Evolutionary conservation across 2,329 filamentous ascomycete genomes (phyloP), one percentile per base, ranked within the genome.

Genomic region (Ophiostoma himal-ulmi): DNA sequence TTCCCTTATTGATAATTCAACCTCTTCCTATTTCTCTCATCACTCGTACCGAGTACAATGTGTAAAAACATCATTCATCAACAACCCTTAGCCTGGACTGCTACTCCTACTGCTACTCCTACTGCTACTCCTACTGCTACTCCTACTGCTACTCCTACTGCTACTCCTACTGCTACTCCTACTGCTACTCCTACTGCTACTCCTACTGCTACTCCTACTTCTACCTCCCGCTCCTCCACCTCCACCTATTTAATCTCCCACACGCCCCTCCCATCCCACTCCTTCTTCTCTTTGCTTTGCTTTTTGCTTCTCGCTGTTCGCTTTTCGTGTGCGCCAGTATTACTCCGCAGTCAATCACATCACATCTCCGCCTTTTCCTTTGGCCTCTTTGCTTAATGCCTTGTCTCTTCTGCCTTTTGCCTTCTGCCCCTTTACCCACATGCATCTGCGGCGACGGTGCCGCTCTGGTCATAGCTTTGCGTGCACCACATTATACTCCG

Each of bases 371-470:
- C 52, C 52, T 26, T 57, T 57, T 26, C 52, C n/a, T 26, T 26
- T 57, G 30, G 52, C 52, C 52, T 57, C 52, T 20, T 48, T 48
- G 41, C 41, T 20, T 20, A 48, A 13, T 44, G 13, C 13, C 44
- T 48, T 5, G 52, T 22, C 52, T 57, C n/a, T 26, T 57, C 11
- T 57, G 44, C 44, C 17, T 20, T 48, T 5, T 48, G 2, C 5
- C 44, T 7, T 48, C 44, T n/a, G 44, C 60, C 60, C 57, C 60
- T 30, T 64, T 37, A 64, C 60, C 60, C 60, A 64, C 60, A 64
- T 64, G 30, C 60, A 64, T n/a, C 30, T 64, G 60, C 34, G 26
- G 60, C 60, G 52, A 57, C 52, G 52, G 52, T 57, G 52, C 52
- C 52, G 52, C 52, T 57, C 52, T 57, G 52, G 52, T 57, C 52